phyloP scores from a whole-genome alignment of 106 monocot species.

The Ottelia alismoides region DNA sequence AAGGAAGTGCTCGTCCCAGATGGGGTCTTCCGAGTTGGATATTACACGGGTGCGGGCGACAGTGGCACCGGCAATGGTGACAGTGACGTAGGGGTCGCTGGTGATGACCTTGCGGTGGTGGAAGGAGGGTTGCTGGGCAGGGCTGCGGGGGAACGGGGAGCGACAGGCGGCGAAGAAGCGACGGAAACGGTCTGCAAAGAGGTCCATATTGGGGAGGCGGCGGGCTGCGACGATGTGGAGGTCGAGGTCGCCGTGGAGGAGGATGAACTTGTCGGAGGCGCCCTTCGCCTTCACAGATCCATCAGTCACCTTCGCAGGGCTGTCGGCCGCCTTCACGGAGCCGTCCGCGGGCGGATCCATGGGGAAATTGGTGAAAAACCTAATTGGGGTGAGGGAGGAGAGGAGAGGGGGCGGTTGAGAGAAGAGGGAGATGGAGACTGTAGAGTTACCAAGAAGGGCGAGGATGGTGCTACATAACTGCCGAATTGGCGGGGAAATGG shows the following conservation, averaged over 20 bases:
- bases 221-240: conserved; percentile 39
- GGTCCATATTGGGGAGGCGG: conserved; percentile 57
- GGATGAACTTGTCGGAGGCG: conserved; percentile 2
- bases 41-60: conserved; percentile 49
- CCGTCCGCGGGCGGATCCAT: too few relatives aligned
- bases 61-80: conserved; percentile 28
- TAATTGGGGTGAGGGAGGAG: too few relatives aligned
- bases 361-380: too few relatives aligned
- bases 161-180: background rate
- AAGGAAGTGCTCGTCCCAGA: conserved; percentile 39
- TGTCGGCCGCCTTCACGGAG: too few relatives aligned
- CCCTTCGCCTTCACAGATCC: too few relatives aligned
- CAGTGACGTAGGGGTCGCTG: conserved; percentile 67
- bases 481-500: too few relatives aligned
- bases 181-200: conserved; percentile 36
- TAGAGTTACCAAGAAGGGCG: too few relatives aligned
- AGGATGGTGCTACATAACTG: too few relatives aligned
- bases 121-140: background rate
- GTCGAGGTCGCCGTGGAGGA: conserved; percentile 63
- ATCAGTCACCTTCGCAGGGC: too few relatives aligned
- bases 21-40: conserved; percentile 32
- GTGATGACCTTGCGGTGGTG: conserved; percentile 22
- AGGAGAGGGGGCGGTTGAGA: too few relatives aligned
- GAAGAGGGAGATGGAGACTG: too few relatives aligned
- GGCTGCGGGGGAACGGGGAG: background rate